A percentile compares a stretch with the other conserved stretches of the same genome.
Evolutionary conservation across 2,329 filamentous ascomycete genomes (phyloP).

Genomic region (Pseudogymnoascus sp.): DNA sequence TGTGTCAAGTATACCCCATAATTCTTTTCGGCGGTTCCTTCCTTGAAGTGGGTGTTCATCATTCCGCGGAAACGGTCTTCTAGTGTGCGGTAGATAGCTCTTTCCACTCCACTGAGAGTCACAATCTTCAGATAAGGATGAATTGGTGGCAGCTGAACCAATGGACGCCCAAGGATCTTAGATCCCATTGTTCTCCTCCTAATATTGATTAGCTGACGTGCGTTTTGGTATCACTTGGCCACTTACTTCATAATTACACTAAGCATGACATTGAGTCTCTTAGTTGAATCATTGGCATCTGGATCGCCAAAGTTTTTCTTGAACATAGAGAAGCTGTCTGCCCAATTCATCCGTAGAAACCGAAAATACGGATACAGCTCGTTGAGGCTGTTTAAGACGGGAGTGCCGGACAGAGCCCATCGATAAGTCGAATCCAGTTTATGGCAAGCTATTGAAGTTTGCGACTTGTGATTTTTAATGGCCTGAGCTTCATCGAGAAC

Average conservation of each 20-base stretch:
- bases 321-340: constrained; percentile 9
- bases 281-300: constrained; percentile 13
- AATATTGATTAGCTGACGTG: background rate
- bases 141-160: constrained; percentile 45
- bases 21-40: constrained; percentile 15
- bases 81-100: constrained; percentile 45
- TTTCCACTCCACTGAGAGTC: constrained; percentile 43
- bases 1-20: constrained; percentile 24
- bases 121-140: constrained; percentile 34
- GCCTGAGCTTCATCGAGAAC: constrained; percentile 49
- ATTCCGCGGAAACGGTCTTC: constrained; percentile 24
- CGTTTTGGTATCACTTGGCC: background rate
- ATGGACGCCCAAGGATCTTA: constrained; percentile 41
- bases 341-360: constrained; percentile 18
- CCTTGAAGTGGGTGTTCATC: constrained; percentile 21
- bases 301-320: constrained; percentile 25
- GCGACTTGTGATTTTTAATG: constrained; percentile 40
- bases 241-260: background rate
- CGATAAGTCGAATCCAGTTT: constrained; percentile 22
- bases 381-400: constrained; percentile 19
- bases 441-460: constrained; percentile 37
- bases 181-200: constrained; percentile 44
- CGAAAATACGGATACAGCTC: constrained; percentile 25
- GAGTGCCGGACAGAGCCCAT: constrained; percentile 28
- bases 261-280: background rate